Evolutionary conservation across 1,284 basidiomycete species (phyloP), one percentile per base, ranked within the genome.

Genomic region (Melampsora larici-populina): DNA sequence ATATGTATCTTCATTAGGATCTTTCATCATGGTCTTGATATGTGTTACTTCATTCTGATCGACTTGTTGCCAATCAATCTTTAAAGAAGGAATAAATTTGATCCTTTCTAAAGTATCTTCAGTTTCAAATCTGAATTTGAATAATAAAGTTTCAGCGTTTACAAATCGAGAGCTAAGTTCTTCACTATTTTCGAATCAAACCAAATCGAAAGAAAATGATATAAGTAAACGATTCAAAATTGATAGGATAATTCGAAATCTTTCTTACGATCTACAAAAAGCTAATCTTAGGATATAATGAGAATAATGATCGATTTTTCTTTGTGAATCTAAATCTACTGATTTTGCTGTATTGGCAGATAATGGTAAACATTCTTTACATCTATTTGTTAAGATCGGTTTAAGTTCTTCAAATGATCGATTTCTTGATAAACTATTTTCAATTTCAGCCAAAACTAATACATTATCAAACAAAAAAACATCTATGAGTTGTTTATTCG

Each of bases 211-310:
- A 17, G 79, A 71, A 46, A n/a, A n/a, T n/a, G 24, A 43, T 18
- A 24, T 24, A 33, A 33, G 9, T 58, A n/a, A 26, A 24, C 29
- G n/a, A 70, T 43, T 5, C 9, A 13, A 26, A 46, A 29, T n/a
- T 58, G 8, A 24, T 6, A 66, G 24, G 24, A 24, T 21, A n/a
- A n/a, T 58, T 40, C 24, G 17, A 58, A n/a, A 40, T 46, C 58
- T 13, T 13, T 89, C 93, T 84, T 84, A 97, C 94, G 92, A 94
- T 78, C 93, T 89, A 85, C 94, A 97, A 84, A 99, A 99, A 1
- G 97, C 95, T 55, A 99, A 87, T 63, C 97, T 87, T 79, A 99
- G 87, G 2, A 99, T 93, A 85, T 94, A 99, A 86, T 99, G 97
- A 24, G 94, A 90, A 43, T 97, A 87, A 82, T 95, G 92, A 84